A percentile compares a stretch with the other conserved stretches of the same genome.
Conservation (phyloP, 2,329 filamentous ascomycete genomes). For the Monosporascus sp. region DNA sequence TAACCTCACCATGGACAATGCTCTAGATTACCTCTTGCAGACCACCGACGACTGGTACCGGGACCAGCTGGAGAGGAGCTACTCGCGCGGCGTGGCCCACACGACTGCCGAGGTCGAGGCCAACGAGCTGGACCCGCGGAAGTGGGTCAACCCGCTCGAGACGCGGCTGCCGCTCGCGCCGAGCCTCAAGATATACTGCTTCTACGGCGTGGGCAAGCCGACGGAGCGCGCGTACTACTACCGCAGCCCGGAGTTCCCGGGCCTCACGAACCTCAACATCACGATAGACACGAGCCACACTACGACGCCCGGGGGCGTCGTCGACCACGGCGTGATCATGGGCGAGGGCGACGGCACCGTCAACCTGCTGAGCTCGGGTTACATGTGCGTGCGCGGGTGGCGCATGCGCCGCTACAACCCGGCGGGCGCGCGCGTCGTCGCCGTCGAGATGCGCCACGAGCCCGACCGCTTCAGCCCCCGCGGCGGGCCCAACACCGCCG, state of each 20-base stretch:
- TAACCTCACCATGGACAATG: constrained; percentile 79
- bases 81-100: constrained; percentile 84
- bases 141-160: constrained; percentile 95
- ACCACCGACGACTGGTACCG: constrained; percentile 83
- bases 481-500: constrained; percentile 66
- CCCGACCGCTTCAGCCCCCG: constrained; percentile 87
- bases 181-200: constrained; percentile 91
- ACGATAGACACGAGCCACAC: constrained; percentile 62
- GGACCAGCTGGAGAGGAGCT: constrained; percentile 65
- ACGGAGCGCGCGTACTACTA: constrained; percentile 95
- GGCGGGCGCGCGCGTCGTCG: constrained; percentile 71
- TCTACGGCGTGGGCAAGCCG: constrained; percentile 91
- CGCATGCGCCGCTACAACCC: constrained; percentile 91
- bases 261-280: constrained; percentile 64
- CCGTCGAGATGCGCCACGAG: constrained; percentile 95
- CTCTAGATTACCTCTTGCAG: constrained; percentile 71
- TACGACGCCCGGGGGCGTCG: constrained; percentile 21
- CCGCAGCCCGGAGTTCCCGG: constrained; percentile 60
- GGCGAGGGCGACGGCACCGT: constrained; percentile 96
- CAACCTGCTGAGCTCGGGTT: constrained; percentile 83
- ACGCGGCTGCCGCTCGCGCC: constrained; percentile 82
- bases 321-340: constrained; percentile 89
- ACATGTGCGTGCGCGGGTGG: constrained; percentile 98
- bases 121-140: constrained; percentile 70
- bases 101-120: constrained; percentile 74